Conservation (phyloP, 2,329 filamentous ascomycete species). For the Pyricularia sp. region DNA sequence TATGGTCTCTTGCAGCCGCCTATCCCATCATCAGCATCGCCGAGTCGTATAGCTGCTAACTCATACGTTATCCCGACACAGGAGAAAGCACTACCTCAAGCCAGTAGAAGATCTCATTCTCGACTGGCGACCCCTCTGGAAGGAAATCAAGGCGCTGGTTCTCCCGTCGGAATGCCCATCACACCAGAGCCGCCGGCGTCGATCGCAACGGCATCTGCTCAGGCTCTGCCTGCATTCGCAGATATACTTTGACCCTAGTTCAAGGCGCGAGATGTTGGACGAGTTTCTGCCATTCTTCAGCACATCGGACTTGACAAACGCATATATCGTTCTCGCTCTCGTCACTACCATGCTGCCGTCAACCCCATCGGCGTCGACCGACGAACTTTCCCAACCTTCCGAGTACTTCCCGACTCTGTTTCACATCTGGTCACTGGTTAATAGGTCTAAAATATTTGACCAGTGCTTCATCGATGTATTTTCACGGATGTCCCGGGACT, state of each 20-base stretch:
- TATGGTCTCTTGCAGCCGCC: background rate
- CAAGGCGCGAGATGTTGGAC: conserved; percentile 68
- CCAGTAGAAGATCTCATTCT: conserved; percentile 79
- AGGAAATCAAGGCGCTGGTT: conserved; percentile 82
- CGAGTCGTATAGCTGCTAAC: background rate
- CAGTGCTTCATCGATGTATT: conserved; percentile 79
- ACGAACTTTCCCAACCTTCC: conserved; percentile 68
- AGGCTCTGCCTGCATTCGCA: conserved; percentile 87
- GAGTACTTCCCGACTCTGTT: conserved; percentile 89
- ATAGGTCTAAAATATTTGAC: conserved; percentile 77
- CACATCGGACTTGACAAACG: conserved; percentile 81
- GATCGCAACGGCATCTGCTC: conserved; percentile 53
- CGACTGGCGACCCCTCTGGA: conserved; percentile 88
- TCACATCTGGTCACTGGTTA: conserved; percentile 89
- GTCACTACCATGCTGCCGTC: conserved; percentile 85
- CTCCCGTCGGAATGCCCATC: conserved; percentile 70
- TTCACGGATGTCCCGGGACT: conserved; percentile 76
- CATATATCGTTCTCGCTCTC: conserved; percentile 81
- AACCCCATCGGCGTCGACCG: conserved; percentile 56
- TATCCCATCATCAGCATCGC: no score
- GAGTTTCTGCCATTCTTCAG: conserved; percentile 75
- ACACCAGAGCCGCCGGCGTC: conserved; percentile 42
- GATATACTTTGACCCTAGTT: conserved; percentile 80
- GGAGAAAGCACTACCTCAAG: conserved; percentile 89
- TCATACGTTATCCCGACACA: conserved; percentile 20